Conservation (phyloP, 139 green algal genomes). For the Parachlorella kessleri region DNA sequence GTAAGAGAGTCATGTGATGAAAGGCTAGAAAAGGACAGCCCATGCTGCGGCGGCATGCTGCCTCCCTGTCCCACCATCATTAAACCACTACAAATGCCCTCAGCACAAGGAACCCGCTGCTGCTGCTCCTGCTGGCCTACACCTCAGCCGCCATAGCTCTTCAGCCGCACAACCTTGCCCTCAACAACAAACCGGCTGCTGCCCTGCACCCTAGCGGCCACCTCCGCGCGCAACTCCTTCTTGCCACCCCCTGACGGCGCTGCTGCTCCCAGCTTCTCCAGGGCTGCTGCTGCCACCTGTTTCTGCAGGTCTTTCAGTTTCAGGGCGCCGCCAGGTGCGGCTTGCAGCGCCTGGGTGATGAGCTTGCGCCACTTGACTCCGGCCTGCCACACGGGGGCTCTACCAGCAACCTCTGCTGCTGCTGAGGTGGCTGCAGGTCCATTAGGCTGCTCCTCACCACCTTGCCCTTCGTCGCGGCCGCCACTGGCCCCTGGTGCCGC, state of each 20-base stretch:
- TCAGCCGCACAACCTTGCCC: slow-evolving; percentile 34
- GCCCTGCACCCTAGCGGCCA: background rate
- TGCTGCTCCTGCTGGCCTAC: too few species aligned
- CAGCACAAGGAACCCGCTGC: too few species aligned
- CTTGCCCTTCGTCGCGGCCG: too few species aligned
- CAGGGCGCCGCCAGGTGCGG: slow-evolving; percentile 4
- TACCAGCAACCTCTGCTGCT: background rate
- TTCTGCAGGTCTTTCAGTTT: slow-evolving; percentile 40
- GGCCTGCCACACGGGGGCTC: background rate
- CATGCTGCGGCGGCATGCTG: too few species aligned
- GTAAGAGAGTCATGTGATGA: too few species aligned
- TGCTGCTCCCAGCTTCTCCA: slow-evolving; percentile 14
- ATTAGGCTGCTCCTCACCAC: background rate
- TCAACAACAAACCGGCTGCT: slow-evolving; percentile 37
- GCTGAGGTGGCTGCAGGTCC: background rate
- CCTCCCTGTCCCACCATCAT: too few species aligned
- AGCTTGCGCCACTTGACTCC: slow-evolving; percentile 56
- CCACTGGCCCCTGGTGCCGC: too few species aligned
- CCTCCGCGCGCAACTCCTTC: background rate
- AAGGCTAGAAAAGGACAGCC: too few species aligned
- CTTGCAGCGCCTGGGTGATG: background rate
- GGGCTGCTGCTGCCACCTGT: slow-evolving; percentile 12
- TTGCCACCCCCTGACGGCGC: background rate
- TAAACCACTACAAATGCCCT: too few species aligned
- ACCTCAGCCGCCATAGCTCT: too few species aligned